Evolutionary conservation across 306 rosid species (phyloP).

Genomic region (Vachellia collinsii): DNA sequence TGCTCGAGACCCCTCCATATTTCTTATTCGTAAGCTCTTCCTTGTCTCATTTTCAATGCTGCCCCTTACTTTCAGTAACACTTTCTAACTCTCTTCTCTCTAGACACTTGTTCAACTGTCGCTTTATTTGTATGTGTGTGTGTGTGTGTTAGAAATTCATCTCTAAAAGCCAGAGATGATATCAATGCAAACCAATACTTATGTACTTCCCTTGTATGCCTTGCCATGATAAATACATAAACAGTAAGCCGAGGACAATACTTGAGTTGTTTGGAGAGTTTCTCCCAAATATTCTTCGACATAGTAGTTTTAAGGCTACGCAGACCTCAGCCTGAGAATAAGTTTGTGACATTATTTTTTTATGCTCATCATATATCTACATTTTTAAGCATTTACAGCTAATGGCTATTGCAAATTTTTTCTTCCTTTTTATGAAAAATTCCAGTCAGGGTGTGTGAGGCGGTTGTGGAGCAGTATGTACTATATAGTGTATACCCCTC

Average conservation of each 20-base stretch:
- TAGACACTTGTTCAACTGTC: background rate
- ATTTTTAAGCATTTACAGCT: background rate
- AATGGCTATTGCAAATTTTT: background rate
- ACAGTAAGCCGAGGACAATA: background rate
- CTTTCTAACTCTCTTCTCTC: background rate
- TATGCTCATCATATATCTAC: background rate
- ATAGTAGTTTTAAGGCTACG: background rate
- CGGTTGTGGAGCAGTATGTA: background rate
- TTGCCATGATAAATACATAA: background rate
- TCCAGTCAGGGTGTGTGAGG: background rate
- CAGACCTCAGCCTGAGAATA: background rate
- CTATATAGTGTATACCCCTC: background rate
- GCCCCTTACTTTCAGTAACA: background rate
- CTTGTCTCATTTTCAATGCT: background rate
- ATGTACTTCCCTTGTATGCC: background rate
- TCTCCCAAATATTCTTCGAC: background rate
- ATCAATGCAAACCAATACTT: background rate
- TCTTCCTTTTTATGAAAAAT: background rate
- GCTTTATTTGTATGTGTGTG: background rate
- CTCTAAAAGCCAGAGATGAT: background rate
- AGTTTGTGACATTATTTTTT: too few species aligned
- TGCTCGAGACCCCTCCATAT: background rate
- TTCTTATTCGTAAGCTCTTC: background rate
- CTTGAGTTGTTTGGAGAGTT: background rate
- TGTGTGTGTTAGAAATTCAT: background rate